Evolutionary conservation across 495 filamentous ascomycete genomes (phyloP).

Genomic region (Tuber melanosporum): DNA sequence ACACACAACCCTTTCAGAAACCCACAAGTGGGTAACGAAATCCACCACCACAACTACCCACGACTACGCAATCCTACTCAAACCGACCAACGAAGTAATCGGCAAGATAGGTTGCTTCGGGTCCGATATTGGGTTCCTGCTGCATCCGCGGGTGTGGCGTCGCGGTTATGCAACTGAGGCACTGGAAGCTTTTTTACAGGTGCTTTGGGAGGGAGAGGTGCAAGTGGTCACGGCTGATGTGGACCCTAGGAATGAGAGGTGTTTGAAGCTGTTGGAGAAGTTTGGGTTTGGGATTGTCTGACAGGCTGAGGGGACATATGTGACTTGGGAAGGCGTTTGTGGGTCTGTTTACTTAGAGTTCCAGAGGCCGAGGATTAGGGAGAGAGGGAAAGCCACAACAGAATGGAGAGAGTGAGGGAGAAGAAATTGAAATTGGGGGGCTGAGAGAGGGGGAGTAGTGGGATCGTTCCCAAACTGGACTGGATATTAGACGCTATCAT

Average conservation of each 20-base stretch:
- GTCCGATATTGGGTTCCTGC: constrained; percentile 7
- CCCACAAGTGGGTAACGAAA: neutral
- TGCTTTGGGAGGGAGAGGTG: constrained; percentile 6
- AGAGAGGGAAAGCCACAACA: neutral
- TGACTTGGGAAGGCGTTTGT: constrained; percentile 13
- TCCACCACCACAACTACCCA: neutral
- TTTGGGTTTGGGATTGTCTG: constrained; percentile 14
- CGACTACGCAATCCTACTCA: constrained; percentile 7
- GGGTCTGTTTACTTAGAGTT: constrained; percentile 23
- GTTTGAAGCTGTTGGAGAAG: constrained; percentile 14
- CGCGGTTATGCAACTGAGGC: constrained; percentile 18
- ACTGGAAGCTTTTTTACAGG: constrained; percentile 8
- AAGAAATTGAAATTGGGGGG: neutral
- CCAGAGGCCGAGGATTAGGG: neutral
- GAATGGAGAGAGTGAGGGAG: neutral
- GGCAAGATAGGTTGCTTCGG: constrained; percentile 5
- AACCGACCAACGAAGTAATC: constrained; percentile 9
- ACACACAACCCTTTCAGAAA: neutral
- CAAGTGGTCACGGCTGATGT: constrained; percentile 12
- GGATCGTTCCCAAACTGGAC: neutral
- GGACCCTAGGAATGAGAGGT: constrained; percentile 20
- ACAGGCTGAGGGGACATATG: neutral
- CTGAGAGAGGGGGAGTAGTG: neutral
- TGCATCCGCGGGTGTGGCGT: constrained; percentile 15
- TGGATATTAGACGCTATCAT: neutral